Conservation (phyloP, 2,329 filamentous ascomycete species). For the Dichotomopilus funicola region DNA sequence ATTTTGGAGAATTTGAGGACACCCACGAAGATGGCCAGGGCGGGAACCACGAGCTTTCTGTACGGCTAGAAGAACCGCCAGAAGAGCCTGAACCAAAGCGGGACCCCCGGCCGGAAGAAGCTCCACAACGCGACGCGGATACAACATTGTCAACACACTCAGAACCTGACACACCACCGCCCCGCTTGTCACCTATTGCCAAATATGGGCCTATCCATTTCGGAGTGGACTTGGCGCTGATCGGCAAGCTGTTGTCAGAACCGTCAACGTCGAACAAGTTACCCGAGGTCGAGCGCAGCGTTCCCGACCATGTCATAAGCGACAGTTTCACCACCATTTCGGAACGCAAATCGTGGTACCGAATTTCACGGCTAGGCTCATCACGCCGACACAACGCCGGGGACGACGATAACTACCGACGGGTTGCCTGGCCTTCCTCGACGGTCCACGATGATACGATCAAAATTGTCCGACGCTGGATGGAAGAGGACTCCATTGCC, state of each 20-base stretch:
- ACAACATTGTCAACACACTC: not conserved
- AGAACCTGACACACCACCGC: not conserved
- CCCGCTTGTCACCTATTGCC: slow-evolving; percentile 21
- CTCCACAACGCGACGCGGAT: not conserved
- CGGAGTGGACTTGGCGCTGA: slow-evolving; percentile 9
- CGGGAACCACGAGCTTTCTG: not conserved
- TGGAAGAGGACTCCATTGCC: slow-evolving; percentile 56
- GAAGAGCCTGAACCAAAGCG: not conserved
- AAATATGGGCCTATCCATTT: slow-evolving; percentile 25
- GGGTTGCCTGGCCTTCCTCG: slow-evolving; percentile 52
- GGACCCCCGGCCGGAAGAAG: not conserved
- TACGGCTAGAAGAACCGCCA: not conserved
- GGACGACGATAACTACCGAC: slow-evolving; percentile 53
- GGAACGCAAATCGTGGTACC: slow-evolving; percentile 60
- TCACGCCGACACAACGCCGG: slow-evolving; percentile 50
- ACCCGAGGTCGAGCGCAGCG: slow-evolving; percentile 23
- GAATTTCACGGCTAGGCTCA: slow-evolving; percentile 54
- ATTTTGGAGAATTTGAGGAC: slow-evolving; percentile 31
- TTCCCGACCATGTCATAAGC: slow-evolving; percentile 42
- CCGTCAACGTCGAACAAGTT: slow-evolving; percentile 25
- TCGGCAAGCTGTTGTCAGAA: slow-evolving; percentile 30
- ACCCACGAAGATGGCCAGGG: slow-evolving; percentile 8
- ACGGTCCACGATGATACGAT: slow-evolving; percentile 47
- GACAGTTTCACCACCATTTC: slow-evolving; percentile 50
- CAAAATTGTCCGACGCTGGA: slow-evolving; percentile 57